These are phyloP conservation scores for Knufia petricola DNA, from an alignment of 2,329 filamentous ascomycete genomes.

Conservation along the genomic window DNA sequence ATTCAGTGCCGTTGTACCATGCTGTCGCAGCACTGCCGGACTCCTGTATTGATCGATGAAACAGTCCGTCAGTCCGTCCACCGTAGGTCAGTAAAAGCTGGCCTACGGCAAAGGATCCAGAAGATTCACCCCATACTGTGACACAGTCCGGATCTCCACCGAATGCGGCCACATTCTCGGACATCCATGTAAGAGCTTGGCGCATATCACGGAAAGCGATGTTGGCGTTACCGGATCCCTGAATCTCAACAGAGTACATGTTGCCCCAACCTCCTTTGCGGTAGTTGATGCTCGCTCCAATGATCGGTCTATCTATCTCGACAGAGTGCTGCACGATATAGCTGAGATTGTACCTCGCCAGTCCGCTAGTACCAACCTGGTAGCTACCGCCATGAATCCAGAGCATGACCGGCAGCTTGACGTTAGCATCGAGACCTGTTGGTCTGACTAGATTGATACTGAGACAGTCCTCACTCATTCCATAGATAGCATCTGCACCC, in stretches of 20 bases:
- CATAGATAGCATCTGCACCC: neutral
- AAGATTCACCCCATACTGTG: constrained; percentile 34
- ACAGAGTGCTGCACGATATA: constrained; percentile 5
- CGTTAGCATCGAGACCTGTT: constrained; percentile 7
- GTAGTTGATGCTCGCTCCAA: constrained; percentile 31
- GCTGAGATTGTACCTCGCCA: neutral
- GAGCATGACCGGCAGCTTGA: constrained; percentile 28
- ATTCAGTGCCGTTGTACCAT: constrained; percentile 7
- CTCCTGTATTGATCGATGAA: constrained; percentile 25
- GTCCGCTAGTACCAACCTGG: constrained; percentile 31
- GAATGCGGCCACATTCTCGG: constrained; percentile 49
- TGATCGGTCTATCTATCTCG: constrained; percentile 11
- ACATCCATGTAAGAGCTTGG: constrained; percentile 50
- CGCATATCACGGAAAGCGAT: constrained; percentile 51
- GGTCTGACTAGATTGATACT: constrained; percentile 34
- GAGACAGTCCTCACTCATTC: constrained; percentile 31
- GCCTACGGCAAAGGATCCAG: constrained; percentile 23
- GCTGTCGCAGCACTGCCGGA: constrained; percentile 2
- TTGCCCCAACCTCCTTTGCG: constrained; percentile 37
- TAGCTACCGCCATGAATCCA: constrained; percentile 33
- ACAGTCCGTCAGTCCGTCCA: constrained; percentile 45
- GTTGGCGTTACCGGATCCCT: constrained; percentile 29
- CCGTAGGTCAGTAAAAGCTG: constrained; percentile 45
- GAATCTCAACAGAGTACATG: constrained; percentile 40
- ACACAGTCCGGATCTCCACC: constrained; percentile 51